Percentiles rank a stretch among this genome's conserved stretches.
Conservation (phyloP, 2,329 filamentous ascomycete genomes). For the Botrytis cinerea region DNA sequence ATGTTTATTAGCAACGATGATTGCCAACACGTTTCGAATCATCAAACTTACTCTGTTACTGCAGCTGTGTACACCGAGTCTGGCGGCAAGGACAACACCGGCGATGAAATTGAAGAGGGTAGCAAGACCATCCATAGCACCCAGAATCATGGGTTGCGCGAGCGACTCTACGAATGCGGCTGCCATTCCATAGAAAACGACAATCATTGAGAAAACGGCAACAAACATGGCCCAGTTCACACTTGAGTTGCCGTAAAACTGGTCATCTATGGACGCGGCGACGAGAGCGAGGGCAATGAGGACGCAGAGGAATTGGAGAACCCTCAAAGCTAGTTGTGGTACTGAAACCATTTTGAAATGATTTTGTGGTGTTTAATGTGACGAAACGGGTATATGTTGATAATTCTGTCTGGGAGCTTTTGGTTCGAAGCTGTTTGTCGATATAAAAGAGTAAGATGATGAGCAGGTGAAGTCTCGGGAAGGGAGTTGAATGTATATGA, state of each 20-base stretch:
- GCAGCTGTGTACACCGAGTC: conserved; percentile 70
- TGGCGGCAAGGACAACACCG: conserved; percentile 69
- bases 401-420: too few species aligned
- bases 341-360: conserved; percentile 32
- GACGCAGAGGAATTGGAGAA: conserved; percentile 37
- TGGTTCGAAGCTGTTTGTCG: not conserved
- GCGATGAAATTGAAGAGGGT: conserved; percentile 68
- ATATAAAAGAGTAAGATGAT: not conserved
- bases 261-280: conserved; percentile 42
- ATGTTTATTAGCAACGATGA: not conserved
- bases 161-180: conserved; percentile 56
- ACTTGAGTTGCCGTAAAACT: conserved; percentile 64
- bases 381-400: not conserved
- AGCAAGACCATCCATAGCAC: conserved; percentile 59
- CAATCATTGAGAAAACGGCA: conserved; percentile 64
- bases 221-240: conserved; percentile 67
- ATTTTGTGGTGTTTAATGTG: not conserved
- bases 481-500: not conserved
- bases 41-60: conserved; percentile 52
- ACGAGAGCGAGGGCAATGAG: conserved; percentile 39
- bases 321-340: conserved; percentile 34
- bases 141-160: conserved; percentile 52
- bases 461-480: too few species aligned
- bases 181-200: conserved; percentile 62
- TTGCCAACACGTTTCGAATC: too few species aligned